These are phyloP conservation scores for Syzygium aqueum DNA, from an alignment of 345 rosid genomes.

Conservation along the genomic window DNA sequence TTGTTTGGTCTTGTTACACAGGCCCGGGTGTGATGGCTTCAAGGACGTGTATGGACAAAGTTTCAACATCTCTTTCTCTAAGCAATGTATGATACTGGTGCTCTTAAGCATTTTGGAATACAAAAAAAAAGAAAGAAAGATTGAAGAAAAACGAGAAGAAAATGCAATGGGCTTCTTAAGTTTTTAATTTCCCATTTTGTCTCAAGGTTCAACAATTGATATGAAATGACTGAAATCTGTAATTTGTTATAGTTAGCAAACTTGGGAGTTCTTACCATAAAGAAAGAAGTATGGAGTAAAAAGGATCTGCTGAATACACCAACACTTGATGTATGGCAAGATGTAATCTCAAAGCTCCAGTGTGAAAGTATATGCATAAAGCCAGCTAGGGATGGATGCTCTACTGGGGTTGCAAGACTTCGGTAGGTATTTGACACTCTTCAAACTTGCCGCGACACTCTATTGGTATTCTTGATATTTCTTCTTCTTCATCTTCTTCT, in stretches of 20 bases:
- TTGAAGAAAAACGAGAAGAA: background rate
- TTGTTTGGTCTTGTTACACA: conserved; percentile 11
- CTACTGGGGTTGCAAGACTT: conserved; percentile 95
- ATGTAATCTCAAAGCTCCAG: conserved; percentile 53
- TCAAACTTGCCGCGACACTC: background rate
- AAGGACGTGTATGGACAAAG: conserved; percentile 86
- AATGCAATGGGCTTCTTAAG: background rate
- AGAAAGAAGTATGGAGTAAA: conserved; percentile 58
- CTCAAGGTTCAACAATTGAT: background rate
- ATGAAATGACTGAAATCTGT: conserved; percentile 6
- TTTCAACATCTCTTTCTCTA: conserved; percentile 73
- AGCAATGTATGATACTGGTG: conserved; percentile 40
- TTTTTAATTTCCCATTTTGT: background rate
- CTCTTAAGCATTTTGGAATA: background rate
- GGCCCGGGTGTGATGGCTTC: conserved; percentile 89
- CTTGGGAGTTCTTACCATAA: conserved; percentile 78
- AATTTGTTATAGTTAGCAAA: conserved; percentile 41
- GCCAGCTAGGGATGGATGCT: conserved; percentile 97
- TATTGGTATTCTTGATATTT: background rate
- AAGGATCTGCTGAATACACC: conserved; percentile 48
- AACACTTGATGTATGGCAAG: conserved; percentile 43
- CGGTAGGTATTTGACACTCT: conserved; percentile 31
- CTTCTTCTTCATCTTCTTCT: background rate
- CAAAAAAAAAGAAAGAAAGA: background rate
- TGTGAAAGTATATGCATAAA: conserved; percentile 78